Evolutionary conservation across 2,329 filamentous ascomycete species (phyloP).

Genomic region (Diplodia seriata): DNA sequence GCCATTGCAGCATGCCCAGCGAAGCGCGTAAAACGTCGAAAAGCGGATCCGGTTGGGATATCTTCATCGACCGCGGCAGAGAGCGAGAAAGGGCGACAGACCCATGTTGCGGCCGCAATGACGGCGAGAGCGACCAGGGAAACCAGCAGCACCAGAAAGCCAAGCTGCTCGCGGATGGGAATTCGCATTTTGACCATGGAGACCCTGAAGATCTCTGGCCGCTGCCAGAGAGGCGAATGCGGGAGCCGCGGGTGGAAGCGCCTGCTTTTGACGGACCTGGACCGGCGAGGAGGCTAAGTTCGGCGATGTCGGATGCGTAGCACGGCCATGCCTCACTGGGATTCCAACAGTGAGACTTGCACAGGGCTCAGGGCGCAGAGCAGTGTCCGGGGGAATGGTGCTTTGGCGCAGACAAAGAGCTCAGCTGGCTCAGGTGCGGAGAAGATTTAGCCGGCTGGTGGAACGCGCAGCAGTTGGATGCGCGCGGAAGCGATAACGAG

Average conservation of each 20-base stretch:
- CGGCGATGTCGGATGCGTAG: conserved; percentile 2
- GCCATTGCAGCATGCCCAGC: background rate
- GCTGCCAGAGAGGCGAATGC: conserved; percentile 15
- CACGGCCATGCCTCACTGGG: conserved; percentile 28
- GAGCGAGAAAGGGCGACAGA: conserved; percentile 36
- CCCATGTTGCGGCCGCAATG: conserved; percentile 76
- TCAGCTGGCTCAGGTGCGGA: conserved; percentile 10
- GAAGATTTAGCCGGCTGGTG: background rate
- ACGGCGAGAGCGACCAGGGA: conserved; percentile 78
- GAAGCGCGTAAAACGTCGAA: background rate
- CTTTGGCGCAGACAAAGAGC: conserved; percentile 15
- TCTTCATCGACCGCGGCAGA: background rate
- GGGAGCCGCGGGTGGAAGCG: conserved; percentile 6
- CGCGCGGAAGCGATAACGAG: conserved; percentile 29
- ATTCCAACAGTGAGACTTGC: conserved; percentile 15
- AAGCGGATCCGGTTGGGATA: background rate
- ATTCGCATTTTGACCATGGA: conserved; percentile 71
- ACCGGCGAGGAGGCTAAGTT: conserved; percentile 12
- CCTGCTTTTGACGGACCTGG: conserved; percentile 9
- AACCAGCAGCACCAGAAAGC: conserved; percentile 76
- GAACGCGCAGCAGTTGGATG: background rate
- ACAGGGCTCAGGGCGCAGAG: background rate
- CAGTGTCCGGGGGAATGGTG: conserved; percentile 5
- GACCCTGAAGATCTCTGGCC: background rate
- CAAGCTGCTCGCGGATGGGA: conserved; percentile 87